Conservation (phyloP, 495 filamentous ascomycete genomes). For the Hypoxylon trugodes region DNA sequence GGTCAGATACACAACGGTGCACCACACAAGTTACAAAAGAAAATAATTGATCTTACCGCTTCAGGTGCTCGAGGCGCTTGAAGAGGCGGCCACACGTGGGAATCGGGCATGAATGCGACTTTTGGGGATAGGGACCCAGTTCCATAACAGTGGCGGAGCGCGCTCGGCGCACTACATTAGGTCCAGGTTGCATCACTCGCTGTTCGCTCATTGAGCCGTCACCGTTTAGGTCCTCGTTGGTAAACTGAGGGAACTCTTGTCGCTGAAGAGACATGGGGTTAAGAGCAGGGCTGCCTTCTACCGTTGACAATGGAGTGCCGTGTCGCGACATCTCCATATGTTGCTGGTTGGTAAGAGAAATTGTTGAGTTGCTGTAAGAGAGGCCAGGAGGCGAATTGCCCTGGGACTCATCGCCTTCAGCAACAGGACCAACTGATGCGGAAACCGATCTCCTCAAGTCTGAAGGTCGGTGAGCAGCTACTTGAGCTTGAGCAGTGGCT, state of each 20-base stretch:
- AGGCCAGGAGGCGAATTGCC: slow-evolving; percentile 75
- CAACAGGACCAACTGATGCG: slow-evolving; percentile 82
- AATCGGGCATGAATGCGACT: slow-evolving; percentile 98
- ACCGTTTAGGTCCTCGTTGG: slow-evolving; percentile 68
- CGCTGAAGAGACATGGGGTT: slow-evolving; percentile 70
- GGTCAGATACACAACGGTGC: slow-evolving; percentile 59
- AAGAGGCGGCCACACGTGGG: slow-evolving; percentile 96
- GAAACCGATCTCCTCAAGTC: slow-evolving; percentile 93
- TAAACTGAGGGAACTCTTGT: slow-evolving; percentile 72
- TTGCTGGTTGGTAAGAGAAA: slow-evolving; percentile 64
- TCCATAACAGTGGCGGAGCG: slow-evolving; percentile 97
- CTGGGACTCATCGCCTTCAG: slow-evolving; percentile 75
- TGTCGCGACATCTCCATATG: slow-evolving; percentile 86
- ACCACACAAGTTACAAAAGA: slow-evolving; percentile 57
- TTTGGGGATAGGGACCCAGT: slow-evolving; percentile 93
- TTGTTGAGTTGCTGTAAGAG: slow-evolving; percentile 69
- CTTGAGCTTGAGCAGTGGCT: slow-evolving; percentile 62
- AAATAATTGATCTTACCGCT: slow-evolving; percentile 78
- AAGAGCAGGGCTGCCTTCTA: slow-evolving; percentile 79
- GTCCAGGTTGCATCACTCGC: slow-evolving; percentile 68
- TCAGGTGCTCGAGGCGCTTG: slow-evolving; percentile 98
- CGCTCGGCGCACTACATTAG: slow-evolving; percentile 83
- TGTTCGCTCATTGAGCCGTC: slow-evolving; percentile 68
- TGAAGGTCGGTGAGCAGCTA: slow-evolving; percentile 72
- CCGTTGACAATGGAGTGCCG: slow-evolving; percentile 81